A percentile compares a stretch with the other conserved stretches of the same genome.
phyloP scores from a whole-genome alignment of 2,329 filamentous ascomycete genomes.

The Aphanocladium album region DNA sequence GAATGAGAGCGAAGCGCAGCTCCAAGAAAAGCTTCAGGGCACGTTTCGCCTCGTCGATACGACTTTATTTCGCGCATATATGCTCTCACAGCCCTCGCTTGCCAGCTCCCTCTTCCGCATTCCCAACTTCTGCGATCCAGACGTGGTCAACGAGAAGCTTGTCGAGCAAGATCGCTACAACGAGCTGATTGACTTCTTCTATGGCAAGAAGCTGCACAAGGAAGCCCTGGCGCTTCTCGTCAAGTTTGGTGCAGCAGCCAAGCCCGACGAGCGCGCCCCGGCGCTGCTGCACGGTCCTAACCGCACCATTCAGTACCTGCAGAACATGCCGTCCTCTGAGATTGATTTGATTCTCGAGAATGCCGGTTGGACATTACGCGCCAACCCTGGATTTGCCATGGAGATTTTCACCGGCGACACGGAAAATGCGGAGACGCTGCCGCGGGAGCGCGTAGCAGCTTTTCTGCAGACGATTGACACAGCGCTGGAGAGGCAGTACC shows the following conservation, averaged over 20 bases:
- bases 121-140: conserved; percentile 93
- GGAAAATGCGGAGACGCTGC: conserved; percentile 87
- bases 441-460: conserved; percentile 66
- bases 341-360: conserved; percentile 91
- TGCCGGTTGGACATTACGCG: conserved; percentile 77
- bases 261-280: conserved; percentile 42
- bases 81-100: conserved; percentile 82
- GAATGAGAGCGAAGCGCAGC: conserved; percentile 51
- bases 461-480: conserved; percentile 69
- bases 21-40: conserved; percentile 65
- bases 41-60: conserved; percentile 88
- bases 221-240: conserved; percentile 78
- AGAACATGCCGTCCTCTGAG: conserved; percentile 78
- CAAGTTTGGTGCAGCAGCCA: conserved; percentile 65
- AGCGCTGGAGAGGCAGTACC: conserved; percentile 70
- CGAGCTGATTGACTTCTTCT: conserved; percentile 95
- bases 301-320: conserved; percentile 83
- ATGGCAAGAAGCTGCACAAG: conserved; percentile 88
- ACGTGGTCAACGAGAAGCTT: conserved; percentile 88
- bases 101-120: conserved; percentile 90
- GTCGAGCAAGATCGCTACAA: conserved; percentile 85
- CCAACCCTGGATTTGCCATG: conserved; percentile 73
- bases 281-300: conserved; percentile 69
- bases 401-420: conserved; percentile 91
- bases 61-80: conserved; percentile 88